A percentile compares a stretch with the other conserved stretches of the same genome.
Evolutionary conservation across 2,329 filamentous ascomycete species (phyloP).

Genomic region (Botrytis hyacinthi): DNA sequence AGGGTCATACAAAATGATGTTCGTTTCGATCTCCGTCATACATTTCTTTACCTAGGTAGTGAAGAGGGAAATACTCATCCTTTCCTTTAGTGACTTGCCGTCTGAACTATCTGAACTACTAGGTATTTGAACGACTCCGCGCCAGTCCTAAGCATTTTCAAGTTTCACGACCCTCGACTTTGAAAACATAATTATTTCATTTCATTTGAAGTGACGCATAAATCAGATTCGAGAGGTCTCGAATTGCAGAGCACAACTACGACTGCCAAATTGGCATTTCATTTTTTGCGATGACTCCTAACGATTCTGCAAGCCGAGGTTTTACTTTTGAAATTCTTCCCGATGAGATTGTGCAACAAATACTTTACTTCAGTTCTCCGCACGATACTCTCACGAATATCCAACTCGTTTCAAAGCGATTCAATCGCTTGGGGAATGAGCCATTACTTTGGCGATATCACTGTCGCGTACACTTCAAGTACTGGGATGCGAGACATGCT

Average conservation of each 20-base stretch:
- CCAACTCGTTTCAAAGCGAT: conserved; percentile 58
- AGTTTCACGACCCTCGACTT: neutral
- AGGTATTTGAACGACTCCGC: neutral
- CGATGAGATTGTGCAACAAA: conserved; percentile 80
- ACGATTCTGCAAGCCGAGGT: neutral
- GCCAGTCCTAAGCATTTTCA: neutral
- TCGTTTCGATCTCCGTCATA: neutral
- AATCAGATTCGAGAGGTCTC: neutral
- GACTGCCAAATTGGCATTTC: neutral
- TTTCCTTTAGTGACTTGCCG: neutral
- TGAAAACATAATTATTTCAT: neutral
- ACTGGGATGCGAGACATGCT: conserved; percentile 70
- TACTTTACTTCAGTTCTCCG: conserved; percentile 63
- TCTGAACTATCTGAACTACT: neutral
- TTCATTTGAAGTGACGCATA: neutral
- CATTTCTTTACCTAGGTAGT: neutral
- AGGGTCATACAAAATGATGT: neutral
- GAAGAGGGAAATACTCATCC: neutral
- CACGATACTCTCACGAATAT: conserved; percentile 51
- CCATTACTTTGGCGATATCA: conserved; percentile 77
- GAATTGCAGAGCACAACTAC: neutral
- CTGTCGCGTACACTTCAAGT: conserved; percentile 66
- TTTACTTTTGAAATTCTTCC: conserved; percentile 46
- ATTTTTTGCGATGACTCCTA: conserved; percentile 9
- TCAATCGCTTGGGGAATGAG: conserved; percentile 65